Percentiles rank a stretch among this genome's conserved stretches.
Evolutionary conservation across 225 moss, liverwort and hornwort genomes (phyloP).

Genomic region (Neckera pumila): DNA sequence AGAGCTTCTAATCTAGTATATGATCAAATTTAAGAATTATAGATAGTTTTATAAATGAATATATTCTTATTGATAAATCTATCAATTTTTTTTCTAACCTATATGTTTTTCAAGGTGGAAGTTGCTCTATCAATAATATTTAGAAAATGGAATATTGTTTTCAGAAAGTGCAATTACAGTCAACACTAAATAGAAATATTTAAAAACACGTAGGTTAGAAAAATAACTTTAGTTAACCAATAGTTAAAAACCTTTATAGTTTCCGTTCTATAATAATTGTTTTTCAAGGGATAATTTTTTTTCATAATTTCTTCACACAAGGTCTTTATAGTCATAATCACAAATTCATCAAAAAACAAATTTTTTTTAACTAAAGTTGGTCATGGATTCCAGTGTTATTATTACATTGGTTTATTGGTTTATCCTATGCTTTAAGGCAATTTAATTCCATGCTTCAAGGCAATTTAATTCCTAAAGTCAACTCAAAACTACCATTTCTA

Average conservation of each 20-base stretch:
- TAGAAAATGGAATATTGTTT: not conserved
- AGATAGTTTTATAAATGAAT: not conserved
- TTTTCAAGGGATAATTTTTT: not conserved
- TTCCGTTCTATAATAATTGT: not conserved
- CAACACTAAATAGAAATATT: too few species aligned
- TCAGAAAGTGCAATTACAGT: not conserved
- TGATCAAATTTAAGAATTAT: not conserved
- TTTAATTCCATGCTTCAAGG: rapidly evolving
- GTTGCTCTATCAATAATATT: not conserved
- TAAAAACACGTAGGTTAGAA: too few species aligned
- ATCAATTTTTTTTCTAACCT: not conserved
- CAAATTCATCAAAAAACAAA: too few species aligned
- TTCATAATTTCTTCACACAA: not conserved
- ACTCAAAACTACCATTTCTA: not conserved
- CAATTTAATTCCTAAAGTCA: not conserved
- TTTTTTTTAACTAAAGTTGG: too few species aligned
- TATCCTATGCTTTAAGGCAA: not conserved
- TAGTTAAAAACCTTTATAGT: too few species aligned
- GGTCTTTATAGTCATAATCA: not conserved
- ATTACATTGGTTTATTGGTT: not conserved
- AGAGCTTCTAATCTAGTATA: not conserved
- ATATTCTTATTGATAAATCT: not conserved
- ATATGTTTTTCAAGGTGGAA: not conserved
- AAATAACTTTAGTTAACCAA: too few species aligned
- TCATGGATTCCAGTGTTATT: too few species aligned